Evolutionary conservation across 208 protist species (phyloP).

Genomic region (Angomonas ambiguus): DNA sequence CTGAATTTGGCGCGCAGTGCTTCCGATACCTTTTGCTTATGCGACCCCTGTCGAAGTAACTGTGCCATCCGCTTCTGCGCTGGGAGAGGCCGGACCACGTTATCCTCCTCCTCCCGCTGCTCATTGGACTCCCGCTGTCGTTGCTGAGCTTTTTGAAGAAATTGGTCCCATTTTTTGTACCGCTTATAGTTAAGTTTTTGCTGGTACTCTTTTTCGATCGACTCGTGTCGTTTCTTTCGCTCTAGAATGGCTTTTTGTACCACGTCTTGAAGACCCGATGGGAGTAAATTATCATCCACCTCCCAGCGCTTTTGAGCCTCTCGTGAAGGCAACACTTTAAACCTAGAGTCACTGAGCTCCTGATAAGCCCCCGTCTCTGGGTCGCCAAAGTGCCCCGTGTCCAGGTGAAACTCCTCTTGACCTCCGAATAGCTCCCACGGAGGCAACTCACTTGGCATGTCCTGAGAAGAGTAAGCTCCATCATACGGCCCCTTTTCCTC

Average conservation of each 20-base stretch:
- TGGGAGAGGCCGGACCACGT: conserved; percentile 39
- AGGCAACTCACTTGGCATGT: conserved; percentile 53
- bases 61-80: conserved; percentile 52
- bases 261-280: conserved; percentile 53
- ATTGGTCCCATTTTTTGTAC: conserved; percentile 80
- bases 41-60: conserved; percentile 57
- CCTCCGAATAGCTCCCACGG: conserved; percentile 76
- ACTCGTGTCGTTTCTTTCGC: conserved; percentile 39
- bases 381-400: conserved; percentile 74
- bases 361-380: conserved; percentile 59
- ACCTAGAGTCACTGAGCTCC: conserved; percentile 80
- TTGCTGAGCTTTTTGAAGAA: conserved; percentile 61
- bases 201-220: conserved; percentile 65
- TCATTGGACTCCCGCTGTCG: conserved; percentile 22
- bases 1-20: conserved; percentile 48
- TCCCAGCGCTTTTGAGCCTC: conserved; percentile 58
- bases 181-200: conserved; percentile 45
- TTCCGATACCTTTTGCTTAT: conserved; percentile 49
- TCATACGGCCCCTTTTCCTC: background rate
- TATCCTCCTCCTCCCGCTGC: conserved; percentile 15
- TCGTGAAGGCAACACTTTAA: conserved; percentile 63
- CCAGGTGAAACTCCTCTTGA: conserved; percentile 81
- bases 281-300: conserved; percentile 71
- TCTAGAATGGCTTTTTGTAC: conserved; percentile 57
- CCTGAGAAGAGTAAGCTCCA: background rate